Conservation (phyloP, 2,329 filamentous ascomycete genomes). For the Ophiostoma quercus region DNA sequence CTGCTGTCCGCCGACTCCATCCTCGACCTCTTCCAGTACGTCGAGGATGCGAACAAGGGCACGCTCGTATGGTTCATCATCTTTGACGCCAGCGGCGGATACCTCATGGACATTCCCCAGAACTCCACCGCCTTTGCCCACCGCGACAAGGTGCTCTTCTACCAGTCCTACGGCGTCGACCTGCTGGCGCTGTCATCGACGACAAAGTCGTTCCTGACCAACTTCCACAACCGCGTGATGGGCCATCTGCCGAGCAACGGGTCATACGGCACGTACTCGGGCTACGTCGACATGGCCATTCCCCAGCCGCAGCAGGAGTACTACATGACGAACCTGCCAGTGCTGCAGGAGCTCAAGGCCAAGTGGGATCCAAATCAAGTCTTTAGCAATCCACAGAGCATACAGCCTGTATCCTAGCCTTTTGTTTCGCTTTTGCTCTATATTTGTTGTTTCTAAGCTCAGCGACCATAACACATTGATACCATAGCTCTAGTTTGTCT, state of each 20-base stretch:
- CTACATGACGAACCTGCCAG: conserved; percentile 49
- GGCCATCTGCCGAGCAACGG: conserved; percentile 33
- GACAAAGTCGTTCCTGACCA: conserved; percentile 48
- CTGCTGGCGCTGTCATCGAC: conserved; percentile 41
- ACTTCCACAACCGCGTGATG: conserved; percentile 44
- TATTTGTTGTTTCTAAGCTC: background rate
- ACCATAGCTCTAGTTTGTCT: no score
- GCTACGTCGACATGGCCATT: conserved; percentile 54
- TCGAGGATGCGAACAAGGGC: conserved; percentile 46
- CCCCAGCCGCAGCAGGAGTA: conserved; percentile 45
- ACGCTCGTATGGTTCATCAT: conserved; percentile 57
- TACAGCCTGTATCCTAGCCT: conserved; percentile 28
- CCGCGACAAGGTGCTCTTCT: conserved; percentile 59
- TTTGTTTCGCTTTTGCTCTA: background rate
- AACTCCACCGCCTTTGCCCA: conserved; percentile 59
- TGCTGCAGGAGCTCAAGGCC: conserved; percentile 46
- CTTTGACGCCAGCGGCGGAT: conserved; percentile 58
- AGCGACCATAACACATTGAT: background rate
- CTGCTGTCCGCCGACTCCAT: conserved; percentile 43
- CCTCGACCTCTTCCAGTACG: conserved; percentile 48
- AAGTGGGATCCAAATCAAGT: conserved; percentile 49
- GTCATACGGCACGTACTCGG: conserved; percentile 52
- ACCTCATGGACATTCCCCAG: conserved; percentile 50
- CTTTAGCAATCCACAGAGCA: conserved; percentile 56
- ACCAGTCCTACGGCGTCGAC: conserved; percentile 56